phyloP scores from a whole-genome alignment of 2,329 filamentous ascomycete species.

The Colletotrichum orbiculare region DNA sequence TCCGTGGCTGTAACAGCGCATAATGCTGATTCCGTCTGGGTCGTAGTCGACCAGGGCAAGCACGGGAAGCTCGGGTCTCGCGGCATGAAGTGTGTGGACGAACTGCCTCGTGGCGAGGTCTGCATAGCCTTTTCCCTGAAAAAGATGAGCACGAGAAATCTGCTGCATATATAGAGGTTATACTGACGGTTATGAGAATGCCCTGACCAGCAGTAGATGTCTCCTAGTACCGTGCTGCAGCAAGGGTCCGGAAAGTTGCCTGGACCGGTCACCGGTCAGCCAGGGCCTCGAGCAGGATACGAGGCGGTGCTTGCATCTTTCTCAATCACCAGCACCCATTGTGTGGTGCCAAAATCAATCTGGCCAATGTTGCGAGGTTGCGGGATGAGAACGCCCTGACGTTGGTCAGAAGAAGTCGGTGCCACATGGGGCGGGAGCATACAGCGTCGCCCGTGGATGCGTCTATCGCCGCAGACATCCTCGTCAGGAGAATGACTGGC shows the following conservation, averaged over 20 bases:
- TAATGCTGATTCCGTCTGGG: constrained; percentile 79
- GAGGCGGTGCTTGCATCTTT: constrained; percentile 70
- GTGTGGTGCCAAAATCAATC: constrained; percentile 60
- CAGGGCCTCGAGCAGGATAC: too few species aligned
- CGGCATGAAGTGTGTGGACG: constrained; percentile 62
- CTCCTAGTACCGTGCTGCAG: constrained; percentile 66
- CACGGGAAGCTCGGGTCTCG: constrained; percentile 64
- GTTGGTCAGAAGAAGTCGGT: neutral
- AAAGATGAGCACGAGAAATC: constrained; percentile 1
- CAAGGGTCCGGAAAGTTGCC: constrained; percentile 80
- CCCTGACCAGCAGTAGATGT: constrained; percentile 63
- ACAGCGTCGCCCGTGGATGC: constrained; percentile 44
- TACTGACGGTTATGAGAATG: constrained; percentile 73
- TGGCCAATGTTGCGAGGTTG: constrained; percentile 58
- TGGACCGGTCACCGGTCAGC: constrained; percentile 46
- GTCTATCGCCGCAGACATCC: constrained; percentile 40
- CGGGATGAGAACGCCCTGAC: constrained; percentile 72
- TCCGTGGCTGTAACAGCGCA: constrained; percentile 78
- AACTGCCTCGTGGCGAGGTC: constrained; percentile 78
- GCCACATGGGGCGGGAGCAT: constrained; percentile 27
- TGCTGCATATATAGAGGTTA: neutral
- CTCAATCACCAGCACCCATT: constrained; percentile 80
- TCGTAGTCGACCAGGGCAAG: constrained; percentile 79
- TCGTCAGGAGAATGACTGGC: constrained; percentile 55
- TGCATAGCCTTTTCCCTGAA: constrained; percentile 83